These are phyloP conservation scores for Viola odorata DNA, from an alignment of 345 rosid species.

Conservation along the genomic window DNA sequence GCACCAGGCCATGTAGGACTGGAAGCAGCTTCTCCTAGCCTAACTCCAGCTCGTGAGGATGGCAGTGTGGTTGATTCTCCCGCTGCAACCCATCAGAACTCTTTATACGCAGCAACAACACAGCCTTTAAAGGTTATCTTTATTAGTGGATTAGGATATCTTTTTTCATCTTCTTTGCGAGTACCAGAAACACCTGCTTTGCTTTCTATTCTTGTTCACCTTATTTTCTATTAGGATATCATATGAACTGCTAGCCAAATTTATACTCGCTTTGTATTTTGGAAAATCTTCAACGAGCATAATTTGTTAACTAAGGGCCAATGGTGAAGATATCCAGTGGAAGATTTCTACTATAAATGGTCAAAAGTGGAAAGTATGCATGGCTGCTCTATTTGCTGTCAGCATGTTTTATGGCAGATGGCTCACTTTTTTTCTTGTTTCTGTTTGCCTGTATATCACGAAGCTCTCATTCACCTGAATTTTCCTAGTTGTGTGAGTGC, in stretches of 20 bases:
- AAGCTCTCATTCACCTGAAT: too few relatives aligned
- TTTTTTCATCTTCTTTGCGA: too few relatives aligned
- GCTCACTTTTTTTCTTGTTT: slow-evolving; percentile 1
- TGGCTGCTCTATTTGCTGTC: slow-evolving; percentile 1
- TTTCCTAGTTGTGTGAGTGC: too few relatives aligned
- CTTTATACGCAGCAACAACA: slow-evolving; percentile 34
- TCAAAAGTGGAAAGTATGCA: not conserved
- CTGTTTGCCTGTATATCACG: not conserved
- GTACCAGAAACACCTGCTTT: not conserved
- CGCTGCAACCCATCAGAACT: slow-evolving; percentile 27
- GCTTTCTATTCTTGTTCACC: not conserved
- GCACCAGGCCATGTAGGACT: slow-evolving; percentile 39
- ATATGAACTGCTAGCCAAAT: not conserved
- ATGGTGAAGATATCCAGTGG: too few relatives aligned
- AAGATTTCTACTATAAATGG: too few relatives aligned
- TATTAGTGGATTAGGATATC: not conserved
- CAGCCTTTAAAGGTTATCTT: slow-evolving; percentile 50
- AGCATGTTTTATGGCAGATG: not conserved
- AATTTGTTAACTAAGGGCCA: not conserved
- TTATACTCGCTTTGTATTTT: not conserved
- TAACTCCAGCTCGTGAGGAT: slow-evolving; percentile 41
- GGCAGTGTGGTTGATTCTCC: slow-evolving; percentile 32
- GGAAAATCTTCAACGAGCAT: not conserved
- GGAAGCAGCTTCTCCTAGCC: slow-evolving; percentile 51
- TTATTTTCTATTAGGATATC: not conserved